Evolutionary conservation across 2,329 filamentous ascomycete species (phyloP).

Genomic region (Fusarium pininemorale): DNA sequence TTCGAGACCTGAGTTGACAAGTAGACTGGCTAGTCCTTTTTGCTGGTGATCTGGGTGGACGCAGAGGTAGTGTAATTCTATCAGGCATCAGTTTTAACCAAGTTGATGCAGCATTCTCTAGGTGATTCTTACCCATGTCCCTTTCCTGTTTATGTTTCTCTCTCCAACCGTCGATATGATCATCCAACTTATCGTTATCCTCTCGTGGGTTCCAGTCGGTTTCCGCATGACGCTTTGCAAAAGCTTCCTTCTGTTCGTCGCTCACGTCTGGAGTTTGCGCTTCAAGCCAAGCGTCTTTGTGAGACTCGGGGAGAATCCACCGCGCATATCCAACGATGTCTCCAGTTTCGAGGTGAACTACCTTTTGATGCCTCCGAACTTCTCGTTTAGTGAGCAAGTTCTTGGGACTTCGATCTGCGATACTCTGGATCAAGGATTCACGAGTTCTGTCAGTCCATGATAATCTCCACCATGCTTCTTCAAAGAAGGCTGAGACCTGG

Average conservation of each 20-base stretch:
- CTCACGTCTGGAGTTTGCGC: slow-evolving; percentile 26
- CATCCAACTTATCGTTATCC: slow-evolving; percentile 9
- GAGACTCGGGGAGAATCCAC: slow-evolving; percentile 25
- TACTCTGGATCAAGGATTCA: slow-evolving; percentile 20
- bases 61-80: slow-evolving; percentile 38
- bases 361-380: slow-evolving; percentile 31
- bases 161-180: slow-evolving; percentile 15
- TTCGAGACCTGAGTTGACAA: slow-evolving; percentile 33
- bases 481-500: slow-evolving; percentile 32
- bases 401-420: slow-evolving; percentile 21
- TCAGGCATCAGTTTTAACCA: neutral
- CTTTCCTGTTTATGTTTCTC: slow-evolving; percentile 13
- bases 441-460: slow-evolving; percentile 17
- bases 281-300: slow-evolving; percentile 8
- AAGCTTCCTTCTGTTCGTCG: neutral
- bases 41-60: slow-evolving; percentile 35
- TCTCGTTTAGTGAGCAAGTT: slow-evolving; percentile 26
- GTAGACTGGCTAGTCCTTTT: slow-evolving; percentile 32
- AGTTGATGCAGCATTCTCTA: rapidly evolving
- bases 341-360: slow-evolving; percentile 26
- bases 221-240: neutral
- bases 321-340: slow-evolving; percentile 38
- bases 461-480: slow-evolving; percentile 34
- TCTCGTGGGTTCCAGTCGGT: neutral
- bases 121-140: slow-evolving; percentile 7